A percentile compares a stretch with the other conserved stretches of the same genome.
Evolutionary conservation across 1,139 yeast genomes (phyloP).

Genomic region (Meyerozyma elateridarum): DNA sequence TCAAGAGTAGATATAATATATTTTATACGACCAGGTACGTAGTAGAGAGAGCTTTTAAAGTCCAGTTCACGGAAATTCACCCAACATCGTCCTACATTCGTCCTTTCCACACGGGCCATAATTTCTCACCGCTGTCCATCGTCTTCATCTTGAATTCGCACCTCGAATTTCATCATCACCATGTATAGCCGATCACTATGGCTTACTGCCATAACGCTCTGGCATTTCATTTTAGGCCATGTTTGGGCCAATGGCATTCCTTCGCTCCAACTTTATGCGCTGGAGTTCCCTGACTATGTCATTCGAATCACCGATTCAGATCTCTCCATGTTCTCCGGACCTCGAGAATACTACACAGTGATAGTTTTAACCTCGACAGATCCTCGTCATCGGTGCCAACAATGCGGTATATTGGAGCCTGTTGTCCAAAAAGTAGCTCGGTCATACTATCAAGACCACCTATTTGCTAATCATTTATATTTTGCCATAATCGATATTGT

Average conservation of each 20-base stretch:
- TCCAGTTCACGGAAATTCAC: no score
- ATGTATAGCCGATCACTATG: no score
- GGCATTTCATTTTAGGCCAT: not conserved
- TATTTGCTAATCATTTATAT: constrained; percentile 32
- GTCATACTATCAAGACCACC: constrained; percentile 42
- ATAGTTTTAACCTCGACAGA: constrained; percentile 41
- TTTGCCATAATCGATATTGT: constrained; percentile 51
- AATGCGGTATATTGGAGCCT: constrained; percentile 38
- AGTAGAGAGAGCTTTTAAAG: no score
- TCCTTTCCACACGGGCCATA: no score
- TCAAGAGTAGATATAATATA: no score
- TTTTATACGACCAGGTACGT: no score
- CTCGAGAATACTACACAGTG: constrained; percentile 38
- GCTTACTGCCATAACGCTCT: constrained; percentile 1
- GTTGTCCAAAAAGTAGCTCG: constrained; percentile 36
- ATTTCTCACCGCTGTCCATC: no score
- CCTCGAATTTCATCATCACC: no score
- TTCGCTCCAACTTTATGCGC: not conserved
- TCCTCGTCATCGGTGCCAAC: constrained; percentile 31
- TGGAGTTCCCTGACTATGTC: constrained; percentile 13
- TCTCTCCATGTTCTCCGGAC: constrained; percentile 28
- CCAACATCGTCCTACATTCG: no score
- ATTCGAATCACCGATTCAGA: constrained; percentile 22
- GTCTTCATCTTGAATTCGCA: no score
- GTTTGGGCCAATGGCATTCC: not conserved